A percentile compares a stretch with the other conserved stretches of the same genome.
Evolutionary conservation across 768 basidiomycete genomes (phyloP).

Genomic region (Hygrophoropsis aurantiaca): DNA sequence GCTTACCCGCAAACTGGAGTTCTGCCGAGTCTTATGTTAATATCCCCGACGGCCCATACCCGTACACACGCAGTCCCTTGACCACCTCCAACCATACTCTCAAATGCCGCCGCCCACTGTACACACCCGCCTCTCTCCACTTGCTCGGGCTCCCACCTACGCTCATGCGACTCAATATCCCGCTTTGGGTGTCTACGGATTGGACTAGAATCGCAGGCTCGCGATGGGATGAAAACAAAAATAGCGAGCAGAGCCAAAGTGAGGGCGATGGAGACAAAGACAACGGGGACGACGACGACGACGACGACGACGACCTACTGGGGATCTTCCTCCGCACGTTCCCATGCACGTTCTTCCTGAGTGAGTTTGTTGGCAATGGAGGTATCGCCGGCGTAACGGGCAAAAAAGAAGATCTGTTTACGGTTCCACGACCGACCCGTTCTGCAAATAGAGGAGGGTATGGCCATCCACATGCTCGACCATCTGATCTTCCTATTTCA

Average conservation of each 20-base stretch:
- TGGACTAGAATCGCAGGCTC: too few relatives aligned
- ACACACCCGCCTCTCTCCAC: conserved; percentile 5
- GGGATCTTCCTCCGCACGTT: conserved; percentile 49
- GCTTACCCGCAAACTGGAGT: too few relatives aligned
- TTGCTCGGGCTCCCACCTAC: conserved; percentile 17
- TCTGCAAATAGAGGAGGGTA: too few relatives aligned
- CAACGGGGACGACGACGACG: too few relatives aligned
- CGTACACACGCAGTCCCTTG: too few relatives aligned
- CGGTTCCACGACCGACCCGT: too few relatives aligned
- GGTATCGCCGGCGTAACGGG: background rate
- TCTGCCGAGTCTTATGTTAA: conserved; percentile 11
- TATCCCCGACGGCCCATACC: background rate
- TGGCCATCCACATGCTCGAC: background rate
- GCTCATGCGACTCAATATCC: conserved; percentile 48
- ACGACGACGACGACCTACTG: conserved; percentile 42
- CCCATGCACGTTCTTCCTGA: conserved; percentile 62
- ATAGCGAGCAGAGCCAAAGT: too few relatives aligned
- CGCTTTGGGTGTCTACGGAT: conserved; percentile 70
- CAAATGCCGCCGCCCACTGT: too few relatives aligned
- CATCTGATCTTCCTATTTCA: background rate
- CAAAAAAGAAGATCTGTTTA: too few relatives aligned
- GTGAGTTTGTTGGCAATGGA: conserved; percentile 39
- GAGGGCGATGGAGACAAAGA: too few relatives aligned
- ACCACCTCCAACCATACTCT: too few relatives aligned
- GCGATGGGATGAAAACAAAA: too few relatives aligned